Base-by-base conservation (phyloP, 163 green algal species). In the Chlorella variabilis region DNA sequence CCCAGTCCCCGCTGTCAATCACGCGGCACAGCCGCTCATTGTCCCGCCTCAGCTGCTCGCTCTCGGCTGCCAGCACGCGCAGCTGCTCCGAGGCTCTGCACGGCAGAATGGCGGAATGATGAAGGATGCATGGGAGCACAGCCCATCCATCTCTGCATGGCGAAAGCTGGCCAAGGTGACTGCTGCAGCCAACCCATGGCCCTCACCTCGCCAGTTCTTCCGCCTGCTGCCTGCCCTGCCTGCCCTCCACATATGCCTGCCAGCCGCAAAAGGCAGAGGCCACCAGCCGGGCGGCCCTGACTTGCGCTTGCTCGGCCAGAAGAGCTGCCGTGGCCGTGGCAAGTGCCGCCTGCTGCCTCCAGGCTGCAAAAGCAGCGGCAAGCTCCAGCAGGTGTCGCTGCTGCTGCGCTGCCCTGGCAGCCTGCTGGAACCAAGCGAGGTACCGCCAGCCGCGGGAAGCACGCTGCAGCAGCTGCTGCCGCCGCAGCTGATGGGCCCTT, bases 1-100 rank as follows among this genome's bases (percentile, higher is more conserved):
- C 93, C 95, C 95, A 98, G 83, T 97, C 95, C 17, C 95, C 95
- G 70, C 87, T 93, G 90, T 98, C 95, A 51, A 98, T 96, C 34
- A 98, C 85, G 0, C 93, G 89, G 65, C 94, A 90, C 85, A 98
- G 95, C 45, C 95, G 92, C 84, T 97, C 93, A 71, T 97, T 97
- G 83, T 98, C 95, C 3, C 87, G 80, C 63, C 86, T 85, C 77
- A 98, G 87, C 38, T 90, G 87, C 79, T 93, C 93, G 69, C 96
- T 97, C 85, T 98, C 92, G 45, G 86, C 83, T 23, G 88, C 71
- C 84, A 95, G 82, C 67, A 81, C 71, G 56, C 71, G 25, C 29
- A 84, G 13, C 38, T 45, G 27, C 39, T 45, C n/a, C 2, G 25
- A 39, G 33, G 83, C 39, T 66, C 71, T 89, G 75, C 45, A 63